A percentile compares a stretch with the other conserved stretches of the same genome.
Evolutionary conservation across 1,284 basidiomycete genomes (phyloP).

Genomic region (Tetrapyrgos nigripes): DNA sequence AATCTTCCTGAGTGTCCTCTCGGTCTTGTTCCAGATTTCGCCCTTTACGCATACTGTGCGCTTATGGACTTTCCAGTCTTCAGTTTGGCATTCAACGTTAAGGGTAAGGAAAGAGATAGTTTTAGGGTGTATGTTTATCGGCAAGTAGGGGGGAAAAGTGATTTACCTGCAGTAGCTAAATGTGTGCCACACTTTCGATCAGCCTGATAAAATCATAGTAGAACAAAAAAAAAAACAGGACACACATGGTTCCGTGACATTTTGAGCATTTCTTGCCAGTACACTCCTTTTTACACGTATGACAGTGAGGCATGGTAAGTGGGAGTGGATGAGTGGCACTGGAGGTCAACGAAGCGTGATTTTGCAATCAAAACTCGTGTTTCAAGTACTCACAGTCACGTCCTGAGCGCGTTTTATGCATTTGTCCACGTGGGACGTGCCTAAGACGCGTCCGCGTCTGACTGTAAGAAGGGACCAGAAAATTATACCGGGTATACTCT

Average conservation of each 20-base stretch:
- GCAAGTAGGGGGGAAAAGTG: too few relatives aligned
- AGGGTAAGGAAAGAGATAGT: not conserved
- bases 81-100: not conserved
- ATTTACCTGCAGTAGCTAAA: not conserved
- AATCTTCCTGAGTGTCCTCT: not conserved
- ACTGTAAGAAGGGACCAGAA: too few relatives aligned
- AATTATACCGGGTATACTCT: too few relatives aligned
- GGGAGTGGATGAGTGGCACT: too few relatives aligned
- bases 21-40: not conserved
- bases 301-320: not conserved
- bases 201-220: not conserved
- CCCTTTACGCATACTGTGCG: not conserved
- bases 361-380: too few relatives aligned
- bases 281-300: not conserved
- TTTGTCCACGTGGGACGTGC: too few relatives aligned
- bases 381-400: too few relatives aligned
- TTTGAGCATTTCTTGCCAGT: not conserved
- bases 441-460: too few relatives aligned
- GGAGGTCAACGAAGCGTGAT: too few relatives aligned
- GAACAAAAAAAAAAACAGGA: not conserved
- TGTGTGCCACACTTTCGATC: too few relatives aligned
- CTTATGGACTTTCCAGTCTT: constrained; percentile 1
- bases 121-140: too few relatives aligned
- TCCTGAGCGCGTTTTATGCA: too few relatives aligned
- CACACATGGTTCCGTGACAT: not conserved